Conservation (phyloP, 768 basidiomycete species). For the Hygrophoropsis aurantiaca region DNA sequence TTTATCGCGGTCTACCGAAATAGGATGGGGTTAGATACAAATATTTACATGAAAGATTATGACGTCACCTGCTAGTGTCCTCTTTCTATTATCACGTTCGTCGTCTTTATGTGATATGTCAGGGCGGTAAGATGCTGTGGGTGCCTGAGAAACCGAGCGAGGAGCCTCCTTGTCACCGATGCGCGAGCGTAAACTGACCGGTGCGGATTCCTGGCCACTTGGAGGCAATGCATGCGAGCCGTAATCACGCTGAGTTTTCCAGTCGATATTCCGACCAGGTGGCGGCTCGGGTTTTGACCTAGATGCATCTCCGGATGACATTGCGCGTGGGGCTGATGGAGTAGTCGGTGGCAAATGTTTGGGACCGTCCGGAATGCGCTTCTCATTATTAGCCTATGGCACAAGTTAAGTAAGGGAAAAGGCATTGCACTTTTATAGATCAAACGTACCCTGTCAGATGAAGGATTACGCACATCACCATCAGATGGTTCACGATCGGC, state of each 20-base stretch:
- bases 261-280: constrained; percentile 43
- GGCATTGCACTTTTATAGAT: too few relatives aligned
- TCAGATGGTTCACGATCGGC: constrained; percentile 62
- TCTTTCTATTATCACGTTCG: constrained; percentile 68
- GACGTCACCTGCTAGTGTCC: constrained; percentile 64
- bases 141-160: constrained; percentile 39
- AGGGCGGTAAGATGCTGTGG: constrained; percentile 42
- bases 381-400: constrained; percentile 49
- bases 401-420: too few relatives aligned
- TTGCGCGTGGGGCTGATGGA: constrained; percentile 72
- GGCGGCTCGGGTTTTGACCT: constrained; percentile 42
- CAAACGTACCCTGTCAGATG: constrained; percentile 61
- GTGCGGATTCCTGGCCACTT: constrained; percentile 20
- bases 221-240: constrained; percentile 22
- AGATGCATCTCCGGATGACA: constrained; percentile 50
- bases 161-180: constrained; percentile 60
- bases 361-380: constrained; percentile 55
- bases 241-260: constrained; percentile 43
- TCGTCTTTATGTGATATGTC: constrained; percentile 55
- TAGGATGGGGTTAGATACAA: constrained; percentile 3
- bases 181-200: constrained; percentile 51
- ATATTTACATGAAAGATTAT: constrained; percentile 1
- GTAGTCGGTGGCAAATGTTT: constrained; percentile 56
- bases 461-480: constrained; percentile 43
- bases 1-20: constrained; percentile 59